Evolutionary conservation across 306 rosid genomes (phyloP), one percentile per base, ranked within the genome.

Genomic region (Trichosanthes truncata): DNA sequence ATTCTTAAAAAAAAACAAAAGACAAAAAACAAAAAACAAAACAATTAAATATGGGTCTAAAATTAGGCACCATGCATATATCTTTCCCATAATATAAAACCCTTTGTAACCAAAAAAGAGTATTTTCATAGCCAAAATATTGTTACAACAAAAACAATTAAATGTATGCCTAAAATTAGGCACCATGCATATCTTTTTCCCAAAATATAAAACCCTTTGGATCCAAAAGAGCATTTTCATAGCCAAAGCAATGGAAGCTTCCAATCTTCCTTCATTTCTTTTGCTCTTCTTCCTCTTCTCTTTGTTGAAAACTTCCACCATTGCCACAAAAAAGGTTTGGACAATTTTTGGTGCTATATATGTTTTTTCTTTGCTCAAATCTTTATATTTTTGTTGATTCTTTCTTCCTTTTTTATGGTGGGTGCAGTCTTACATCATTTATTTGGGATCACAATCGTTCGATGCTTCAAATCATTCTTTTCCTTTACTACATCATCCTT

Each of bases 371-470:
- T 9, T 5, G 1, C 10, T 53, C 23, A 31, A 31, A 33, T 63
- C 4, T 33, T 15, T 9, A 7, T 25, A 2, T 60, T 26, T 11
- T 11, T 11, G 1, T 60, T 9, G 5, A 60, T 29, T 61, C 5
- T 6, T 61, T 26, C 57, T 4, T 13, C 10, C 33, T 1, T 17
- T 4, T 18, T 51, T 73, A 40, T 74, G 6, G 15, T 12, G 68
- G 20, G 10, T 83, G 82, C 84, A 89, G 89, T 82, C 91, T 48
- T 87, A 83, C 48, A 82, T 89, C 40, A 89, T 89, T 8, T 87
- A 87, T 74, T 78, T 89, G 41, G 88, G 89, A 81, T 75, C 87
- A 83, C 87, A 86, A 62, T 86, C 63, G 20, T 21, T 2, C 55
- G 90, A 85, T 81, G 20, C 81, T 79, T 4, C 55, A 84, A 8